A percentile compares a stretch with the other conserved stretches of the same genome.
Evolutionary conservation across 2,329 filamentous ascomycete species (phyloP).

Genomic region (Claviceps africana): DNA sequence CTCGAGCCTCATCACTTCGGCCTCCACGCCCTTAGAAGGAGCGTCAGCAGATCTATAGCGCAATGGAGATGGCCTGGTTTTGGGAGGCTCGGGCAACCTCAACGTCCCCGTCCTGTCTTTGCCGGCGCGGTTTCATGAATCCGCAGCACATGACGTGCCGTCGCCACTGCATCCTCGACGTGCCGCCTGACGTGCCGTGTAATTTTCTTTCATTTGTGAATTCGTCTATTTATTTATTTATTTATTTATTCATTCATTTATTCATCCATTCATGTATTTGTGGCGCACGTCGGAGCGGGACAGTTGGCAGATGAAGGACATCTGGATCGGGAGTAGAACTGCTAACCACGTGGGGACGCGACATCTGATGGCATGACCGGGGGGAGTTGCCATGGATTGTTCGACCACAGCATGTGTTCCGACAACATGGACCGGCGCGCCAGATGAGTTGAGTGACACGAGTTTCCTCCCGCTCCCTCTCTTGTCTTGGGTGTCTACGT

Average conservation of each 20-base stretch:
- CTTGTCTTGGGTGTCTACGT: too few relatives aligned
- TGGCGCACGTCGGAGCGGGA: background rate
- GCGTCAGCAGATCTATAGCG: background rate
- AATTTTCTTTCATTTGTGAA: too few relatives aligned
- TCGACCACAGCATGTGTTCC: too few relatives aligned
- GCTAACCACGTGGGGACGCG: background rate
- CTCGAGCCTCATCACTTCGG: background rate
- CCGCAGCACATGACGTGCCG: background rate
- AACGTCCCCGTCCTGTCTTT: background rate
- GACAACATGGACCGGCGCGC: too few relatives aligned
- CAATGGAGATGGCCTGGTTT: too few relatives aligned
- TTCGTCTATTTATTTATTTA: too few relatives aligned
- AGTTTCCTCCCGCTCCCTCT: too few relatives aligned
- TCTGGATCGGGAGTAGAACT: background rate
- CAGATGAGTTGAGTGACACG: too few relatives aligned
- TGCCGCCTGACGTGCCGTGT: too few relatives aligned
- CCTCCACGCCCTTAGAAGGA: too few relatives aligned
- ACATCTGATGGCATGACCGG: background rate
- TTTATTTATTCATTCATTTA: background rate
- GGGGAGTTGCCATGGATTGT: too few relatives aligned
- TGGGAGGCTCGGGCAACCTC: too few relatives aligned
- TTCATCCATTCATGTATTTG: background rate
- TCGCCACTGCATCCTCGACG: background rate
- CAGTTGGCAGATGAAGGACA: background rate
- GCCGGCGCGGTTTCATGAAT: background rate